Percentiles rank a stretch among this genome's conserved stretches.
Evolutionary conservation across 306 rosid genomes (phyloP).

Genomic region (Dryas alaskensis): DNA sequence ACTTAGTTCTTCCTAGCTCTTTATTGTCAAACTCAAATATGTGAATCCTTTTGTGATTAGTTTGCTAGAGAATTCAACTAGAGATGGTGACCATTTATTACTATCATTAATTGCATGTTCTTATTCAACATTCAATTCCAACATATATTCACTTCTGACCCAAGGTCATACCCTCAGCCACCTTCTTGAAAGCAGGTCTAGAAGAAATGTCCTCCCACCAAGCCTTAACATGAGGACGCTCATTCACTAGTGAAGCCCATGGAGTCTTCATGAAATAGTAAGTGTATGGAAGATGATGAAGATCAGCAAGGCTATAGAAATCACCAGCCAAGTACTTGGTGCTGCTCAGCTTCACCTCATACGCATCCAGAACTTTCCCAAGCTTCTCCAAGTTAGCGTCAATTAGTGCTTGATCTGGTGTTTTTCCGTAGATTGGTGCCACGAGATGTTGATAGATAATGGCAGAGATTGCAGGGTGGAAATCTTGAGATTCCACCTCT

Average conservation of each 20-base stretch:
- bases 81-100: too few species aligned
- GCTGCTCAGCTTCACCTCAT: constrained; percentile 51
- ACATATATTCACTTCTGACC: constrained; percentile 20
- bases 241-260: constrained; percentile 49
- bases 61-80: too few species aligned
- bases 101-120: too few species aligned
- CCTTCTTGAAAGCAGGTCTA: constrained; percentile 50
- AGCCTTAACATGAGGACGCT: constrained; percentile 62
- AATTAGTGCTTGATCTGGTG: constrained; percentile 45
- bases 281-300: constrained; percentile 52
- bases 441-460: constrained; percentile 51
- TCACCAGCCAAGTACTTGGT: constrained; percentile 68
- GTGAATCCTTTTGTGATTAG: too few species aligned
- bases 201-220: constrained; percentile 85
- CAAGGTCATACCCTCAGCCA: constrained; percentile 53
- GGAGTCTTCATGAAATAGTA: constrained; percentile 65
- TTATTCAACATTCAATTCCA: too few species aligned
- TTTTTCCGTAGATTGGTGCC: constrained; percentile 45
- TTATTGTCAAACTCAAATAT: too few species aligned
- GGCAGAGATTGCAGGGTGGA: constrained; percentile 45
- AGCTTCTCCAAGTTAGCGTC: constrained; percentile 50
- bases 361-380: constrained; percentile 51
- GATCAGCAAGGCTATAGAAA: constrained; percentile 63
- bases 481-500: constrained; percentile 62
- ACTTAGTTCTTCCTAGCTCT: too few species aligned